phyloP scores from a whole-genome alignment of 768 basidiomycete species.

The Suillus spraguei region DNA sequence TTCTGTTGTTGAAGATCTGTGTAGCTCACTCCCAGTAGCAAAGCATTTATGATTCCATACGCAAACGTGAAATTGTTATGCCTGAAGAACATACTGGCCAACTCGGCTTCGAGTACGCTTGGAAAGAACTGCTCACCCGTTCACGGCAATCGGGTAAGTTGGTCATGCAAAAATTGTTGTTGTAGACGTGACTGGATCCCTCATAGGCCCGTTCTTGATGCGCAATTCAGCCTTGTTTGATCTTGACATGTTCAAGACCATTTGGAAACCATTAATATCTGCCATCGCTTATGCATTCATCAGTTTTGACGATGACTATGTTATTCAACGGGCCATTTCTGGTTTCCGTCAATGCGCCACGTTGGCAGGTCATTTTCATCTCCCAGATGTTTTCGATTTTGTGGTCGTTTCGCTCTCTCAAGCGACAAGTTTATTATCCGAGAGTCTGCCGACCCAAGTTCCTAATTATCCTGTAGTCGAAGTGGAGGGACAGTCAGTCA shows the following conservation, averaged over 20 bases:
- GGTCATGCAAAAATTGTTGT: slow-evolving; percentile 39
- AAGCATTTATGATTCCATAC: slow-evolving; percentile 91
- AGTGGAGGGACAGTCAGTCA: slow-evolving; percentile 86
- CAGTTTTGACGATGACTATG: slow-evolving; percentile 94
- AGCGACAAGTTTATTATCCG: slow-evolving; percentile 85
- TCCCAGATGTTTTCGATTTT: slow-evolving; percentile 97
- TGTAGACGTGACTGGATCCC: slow-evolving; percentile 12
- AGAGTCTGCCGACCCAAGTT: slow-evolving; percentile 66
- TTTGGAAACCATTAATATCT: slow-evolving; percentile 93
- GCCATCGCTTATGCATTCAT: slow-evolving; percentile 96
- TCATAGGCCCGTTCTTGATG: slow-evolving; percentile 56
- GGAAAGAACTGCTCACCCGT: slow-evolving; percentile 91
- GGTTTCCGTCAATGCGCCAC: slow-evolving; percentile 98
- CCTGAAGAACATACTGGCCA: slow-evolving; percentile 97
- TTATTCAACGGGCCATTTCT: slow-evolving; percentile 91
- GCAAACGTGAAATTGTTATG: slow-evolving; percentile 93
- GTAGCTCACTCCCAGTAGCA: slow-evolving; percentile 49
- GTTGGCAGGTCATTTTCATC: slow-evolving; percentile 82
- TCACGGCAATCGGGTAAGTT: slow-evolving; percentile 75
- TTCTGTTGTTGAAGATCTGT: background rate
- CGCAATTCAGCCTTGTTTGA: slow-evolving; percentile 86
- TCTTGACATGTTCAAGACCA: slow-evolving; percentile 89
- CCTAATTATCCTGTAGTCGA: slow-evolving; percentile 89
- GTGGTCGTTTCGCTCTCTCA: slow-evolving; percentile 92
- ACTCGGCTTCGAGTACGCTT: slow-evolving; percentile 97